Conservation (phyloP, 2,329 filamentous ascomycete genomes). For the Akanthomyces uredinophilus region DNA sequence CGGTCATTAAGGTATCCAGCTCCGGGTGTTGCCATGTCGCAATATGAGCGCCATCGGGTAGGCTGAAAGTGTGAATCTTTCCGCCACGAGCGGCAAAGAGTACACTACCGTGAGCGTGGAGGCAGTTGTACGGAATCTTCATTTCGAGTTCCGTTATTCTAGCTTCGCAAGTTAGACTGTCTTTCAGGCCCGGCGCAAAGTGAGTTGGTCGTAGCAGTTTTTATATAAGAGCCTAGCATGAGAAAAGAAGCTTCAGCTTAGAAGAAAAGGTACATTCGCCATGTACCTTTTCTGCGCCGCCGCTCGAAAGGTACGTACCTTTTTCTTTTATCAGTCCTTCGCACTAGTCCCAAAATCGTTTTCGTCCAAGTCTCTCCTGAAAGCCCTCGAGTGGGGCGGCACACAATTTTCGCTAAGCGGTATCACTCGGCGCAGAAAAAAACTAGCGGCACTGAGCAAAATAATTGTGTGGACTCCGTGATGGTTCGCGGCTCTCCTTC, state of each 20-base stretch:
- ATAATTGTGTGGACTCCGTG: background rate
- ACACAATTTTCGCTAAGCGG: constrained; percentile 13
- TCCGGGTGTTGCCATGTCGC: constrained; percentile 57
- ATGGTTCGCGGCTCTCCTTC: background rate
- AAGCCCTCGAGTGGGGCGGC: constrained; percentile 12
- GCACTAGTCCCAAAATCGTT: constrained; percentile 1
- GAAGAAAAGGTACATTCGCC: constrained; percentile 30
- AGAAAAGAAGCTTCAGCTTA: background rate
- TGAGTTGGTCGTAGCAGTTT: background rate
- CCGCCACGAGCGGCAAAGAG: constrained; percentile 71
- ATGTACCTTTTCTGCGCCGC: constrained; percentile 23
- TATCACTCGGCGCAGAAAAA: background rate
- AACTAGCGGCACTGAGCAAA: background rate
- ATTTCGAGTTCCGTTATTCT: constrained; percentile 25
- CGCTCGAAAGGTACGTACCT: background rate
- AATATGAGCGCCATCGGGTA: constrained; percentile 52
- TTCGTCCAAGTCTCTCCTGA: background rate
- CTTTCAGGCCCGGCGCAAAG: background rate
- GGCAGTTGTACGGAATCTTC: constrained; percentile 60
- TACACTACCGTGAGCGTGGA: constrained; percentile 50
- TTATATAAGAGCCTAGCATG: constrained; percentile 1
- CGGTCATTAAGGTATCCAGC: constrained; percentile 29
- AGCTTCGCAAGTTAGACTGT: background rate
- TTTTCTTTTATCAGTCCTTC: background rate
- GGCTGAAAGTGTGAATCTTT: constrained; percentile 62